Base-by-base conservation (phyloP, 202 grass and related monocot genomes). In the Elaeis oleifera region DNA sequence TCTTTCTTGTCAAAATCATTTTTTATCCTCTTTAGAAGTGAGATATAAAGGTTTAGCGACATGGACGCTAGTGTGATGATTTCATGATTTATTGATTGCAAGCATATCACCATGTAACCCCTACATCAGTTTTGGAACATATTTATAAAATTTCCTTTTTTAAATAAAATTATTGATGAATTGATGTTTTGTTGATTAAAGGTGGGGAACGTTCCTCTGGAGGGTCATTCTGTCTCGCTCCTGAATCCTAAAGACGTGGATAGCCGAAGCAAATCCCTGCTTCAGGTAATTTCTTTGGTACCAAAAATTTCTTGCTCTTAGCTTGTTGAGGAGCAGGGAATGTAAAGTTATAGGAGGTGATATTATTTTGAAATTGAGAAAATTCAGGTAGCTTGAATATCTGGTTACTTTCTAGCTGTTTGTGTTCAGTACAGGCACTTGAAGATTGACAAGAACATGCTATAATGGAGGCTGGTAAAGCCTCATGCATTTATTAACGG, bases 181-280 rank as follows among this genome's bases (percentile, higher is more conserved):
- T 65, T 21, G 2, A 57, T 39, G 26, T 63, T 60, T 49, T 62
- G 36, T 62, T 49, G 5, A 52, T 25, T 79, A 60, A 39, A 79
- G 84, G 59, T 59, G 36, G 73, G 18, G 62, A 61, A 16, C 51
- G 28, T 63, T 27, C 27, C 28, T 31, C 7, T 53, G 26, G 51
- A n/a, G 50, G 50, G 54, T 8, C 6, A 55, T 13, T 58, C 59
- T 51, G 85, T 95, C 68, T 59, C 71, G 58, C 75, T 95, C 23
- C 70, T 95, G 72, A 81, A 84, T 50, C 80, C 83, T 32, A 80
- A 71, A 49, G 80, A 95, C 3, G 54, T 79, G 0, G 83, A 88
- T 56, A 78, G 67, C 63, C 64, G 50, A 17, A 85, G 26, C 18
- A 88, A 87, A 64, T 78, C 58, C 7, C 62, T 95, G 51, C 80